phyloP scores from a whole-genome alignment of 192 early-diverging fungal genomes.

The Rhizoclosmatium globosum region DNA sequence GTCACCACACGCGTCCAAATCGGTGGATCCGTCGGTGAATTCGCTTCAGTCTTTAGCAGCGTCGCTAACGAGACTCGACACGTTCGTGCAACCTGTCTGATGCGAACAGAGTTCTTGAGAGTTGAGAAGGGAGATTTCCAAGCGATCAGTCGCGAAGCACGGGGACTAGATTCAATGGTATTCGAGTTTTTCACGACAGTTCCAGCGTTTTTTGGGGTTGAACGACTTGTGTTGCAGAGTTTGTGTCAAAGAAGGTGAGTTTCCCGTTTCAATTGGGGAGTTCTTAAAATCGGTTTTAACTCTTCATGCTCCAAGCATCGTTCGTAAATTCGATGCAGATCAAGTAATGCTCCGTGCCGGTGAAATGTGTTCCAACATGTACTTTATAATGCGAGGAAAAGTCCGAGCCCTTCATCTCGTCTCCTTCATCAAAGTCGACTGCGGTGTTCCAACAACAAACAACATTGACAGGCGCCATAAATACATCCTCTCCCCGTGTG shows the following conservation, averaged over 20 bases:
- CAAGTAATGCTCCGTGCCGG: constrained; percentile 36
- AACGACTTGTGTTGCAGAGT: constrained; percentile 1
- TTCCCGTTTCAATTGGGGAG: neutral
- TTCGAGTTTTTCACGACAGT: constrained; percentile 39
- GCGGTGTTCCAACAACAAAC: neutral
- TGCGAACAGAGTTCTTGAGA: constrained; percentile 28
- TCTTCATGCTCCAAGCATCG: constrained; percentile 12
- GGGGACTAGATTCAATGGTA: constrained; percentile 29
- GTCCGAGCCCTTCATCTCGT: constrained; percentile 33
- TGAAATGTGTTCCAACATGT: constrained; percentile 36
- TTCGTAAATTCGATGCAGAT: constrained; percentile 30
- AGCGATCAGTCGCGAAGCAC: constrained; percentile 34
- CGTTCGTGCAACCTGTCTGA: constrained; percentile 29
- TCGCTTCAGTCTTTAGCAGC: neutral
- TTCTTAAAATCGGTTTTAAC: no score
- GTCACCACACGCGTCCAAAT: constrained; percentile 20
- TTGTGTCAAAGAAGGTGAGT: constrained; percentile 35
- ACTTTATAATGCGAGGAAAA: constrained; percentile 37
- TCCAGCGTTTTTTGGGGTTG: constrained; percentile 34
- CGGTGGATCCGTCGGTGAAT: constrained; percentile 35
- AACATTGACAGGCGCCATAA: constrained; percentile 9
- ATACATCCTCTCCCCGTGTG: constrained; percentile 27
- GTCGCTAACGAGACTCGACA: constrained; percentile 9
- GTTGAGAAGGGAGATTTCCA: constrained; percentile 37
- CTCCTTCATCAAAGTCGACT: constrained; percentile 30